Percentiles rank a stretch among this genome's conserved stretches.
Evolutionary conservation across 2,329 filamentous ascomycete genomes (phyloP).

Genomic region (Pseudopithomyces chartarum): DNA sequence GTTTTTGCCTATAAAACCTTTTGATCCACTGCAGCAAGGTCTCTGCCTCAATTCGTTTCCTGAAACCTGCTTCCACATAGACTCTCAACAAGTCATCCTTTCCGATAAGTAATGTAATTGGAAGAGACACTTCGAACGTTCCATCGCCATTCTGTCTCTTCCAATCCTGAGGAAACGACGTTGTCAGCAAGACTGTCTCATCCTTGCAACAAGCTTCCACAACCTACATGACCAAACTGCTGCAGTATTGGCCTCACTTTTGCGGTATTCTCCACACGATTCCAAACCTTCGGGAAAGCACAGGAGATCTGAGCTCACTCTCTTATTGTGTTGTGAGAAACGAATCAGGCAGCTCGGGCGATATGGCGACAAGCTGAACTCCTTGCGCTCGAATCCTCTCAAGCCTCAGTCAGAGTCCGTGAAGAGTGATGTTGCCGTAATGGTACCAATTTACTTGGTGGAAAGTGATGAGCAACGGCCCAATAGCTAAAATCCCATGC

Average conservation of each 20-base stretch:
- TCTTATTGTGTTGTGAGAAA: constrained; percentile 48
- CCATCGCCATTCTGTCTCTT: constrained; percentile 10
- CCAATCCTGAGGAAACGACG: background rate
- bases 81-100: constrained; percentile 10
- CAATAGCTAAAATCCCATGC: constrained; percentile 32
- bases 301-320: constrained; percentile 47
- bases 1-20: background rate
- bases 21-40: constrained; percentile 8
- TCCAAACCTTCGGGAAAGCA: constrained; percentile 36
- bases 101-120: constrained; percentile 7
- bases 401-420: constrained; percentile 43
- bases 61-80: constrained; percentile 12
- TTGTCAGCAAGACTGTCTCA: background rate
- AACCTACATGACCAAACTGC: constrained; percentile 5
- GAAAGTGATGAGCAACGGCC: constrained; percentile 50
- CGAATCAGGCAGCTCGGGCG: constrained; percentile 49
- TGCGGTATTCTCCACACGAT: constrained; percentile 14
- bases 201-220: background rate
- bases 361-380: constrained; percentile 50
- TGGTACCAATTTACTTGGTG: constrained; percentile 56
- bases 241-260: background rate
- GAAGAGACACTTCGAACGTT: constrained; percentile 10
- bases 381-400: constrained; percentile 44
- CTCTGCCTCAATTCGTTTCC: constrained; percentile 9
- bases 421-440: constrained; percentile 51